These are phyloP conservation scores for Backusella psychrophila DNA, from an alignment of 192 early-diverging fungal species.

Conservation along the genomic window DNA sequence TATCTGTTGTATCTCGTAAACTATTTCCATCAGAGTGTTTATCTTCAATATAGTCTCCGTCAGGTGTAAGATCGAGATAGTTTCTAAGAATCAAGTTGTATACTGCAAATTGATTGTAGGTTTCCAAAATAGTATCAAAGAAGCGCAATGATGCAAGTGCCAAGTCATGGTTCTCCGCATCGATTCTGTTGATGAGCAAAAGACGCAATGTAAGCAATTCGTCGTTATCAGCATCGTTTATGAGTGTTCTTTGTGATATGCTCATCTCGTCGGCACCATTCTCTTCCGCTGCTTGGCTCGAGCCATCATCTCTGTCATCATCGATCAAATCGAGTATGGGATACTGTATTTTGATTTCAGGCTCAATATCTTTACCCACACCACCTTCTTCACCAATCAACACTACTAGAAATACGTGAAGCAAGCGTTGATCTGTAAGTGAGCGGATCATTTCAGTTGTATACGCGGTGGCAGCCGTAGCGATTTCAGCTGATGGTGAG, in stretches of 20 bases:
- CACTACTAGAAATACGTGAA: slow-evolving; percentile 33
- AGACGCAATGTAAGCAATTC: slow-evolving; percentile 41
- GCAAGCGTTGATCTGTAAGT: slow-evolving; percentile 35
- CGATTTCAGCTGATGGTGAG: slow-evolving; percentile 27
- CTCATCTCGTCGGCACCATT: neutral
- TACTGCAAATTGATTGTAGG: slow-evolving; percentile 60
- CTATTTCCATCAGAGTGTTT: neutral
- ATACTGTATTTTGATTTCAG: slow-evolving; percentile 14
- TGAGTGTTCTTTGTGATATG: neutral
- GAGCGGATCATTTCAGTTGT: slow-evolving; percentile 39
- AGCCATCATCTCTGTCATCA: slow-evolving; percentile 20
- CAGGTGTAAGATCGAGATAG: slow-evolving; percentile 37
- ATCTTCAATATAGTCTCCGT: slow-evolving; percentile 32
- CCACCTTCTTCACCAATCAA: slow-evolving; percentile 38
- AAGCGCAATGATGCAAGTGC: slow-evolving; percentile 54
- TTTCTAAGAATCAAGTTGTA: slow-evolving; percentile 57
- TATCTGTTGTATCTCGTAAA: slow-evolving; percentile 11
- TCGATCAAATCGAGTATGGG: slow-evolving; percentile 1
- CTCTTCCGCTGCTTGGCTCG: neutral
- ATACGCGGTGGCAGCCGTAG: slow-evolving; percentile 34
- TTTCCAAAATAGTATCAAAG: slow-evolving; percentile 59
- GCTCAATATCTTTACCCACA: slow-evolving; percentile 37
- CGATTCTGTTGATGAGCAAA: slow-evolving; percentile 36
- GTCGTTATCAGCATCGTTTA: neutral
- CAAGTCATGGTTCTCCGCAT: slow-evolving; percentile 38